These are phyloP conservation scores for Bretziella fagacearum DNA, from an alignment of 2,329 filamentous ascomycete genomes.

Conservation along the genomic window DNA sequence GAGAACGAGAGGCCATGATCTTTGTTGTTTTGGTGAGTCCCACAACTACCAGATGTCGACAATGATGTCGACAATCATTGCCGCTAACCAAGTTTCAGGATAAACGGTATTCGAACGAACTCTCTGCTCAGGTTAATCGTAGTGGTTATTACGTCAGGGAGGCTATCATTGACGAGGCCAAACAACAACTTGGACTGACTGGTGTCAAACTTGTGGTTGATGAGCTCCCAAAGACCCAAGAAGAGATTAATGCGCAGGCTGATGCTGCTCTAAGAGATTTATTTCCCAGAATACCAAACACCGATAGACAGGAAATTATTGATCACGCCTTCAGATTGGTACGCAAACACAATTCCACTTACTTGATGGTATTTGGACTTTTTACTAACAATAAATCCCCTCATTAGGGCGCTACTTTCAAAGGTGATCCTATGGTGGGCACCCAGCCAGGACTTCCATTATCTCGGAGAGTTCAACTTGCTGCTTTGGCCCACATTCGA, in stretches of 20 bases:
- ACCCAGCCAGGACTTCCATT: constrained; percentile 38
- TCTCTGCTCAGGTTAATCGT: constrained; percentile 39
- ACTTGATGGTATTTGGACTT: neutral
- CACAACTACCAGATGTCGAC: neutral
- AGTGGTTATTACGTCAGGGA: constrained; percentile 44
- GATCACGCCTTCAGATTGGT: constrained; percentile 47
- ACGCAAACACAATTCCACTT: constrained; percentile 18
- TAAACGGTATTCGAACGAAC: constrained; percentile 21
- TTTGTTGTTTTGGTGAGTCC: constrained; percentile 46
- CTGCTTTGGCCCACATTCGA: constrained; percentile 48
- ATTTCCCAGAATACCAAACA: constrained; percentile 48
- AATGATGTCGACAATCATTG: neutral
- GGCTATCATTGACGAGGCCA: constrained; percentile 41
- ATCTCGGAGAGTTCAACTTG: constrained; percentile 45
- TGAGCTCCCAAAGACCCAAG: constrained; percentile 41
- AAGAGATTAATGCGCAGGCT: constrained; percentile 44
- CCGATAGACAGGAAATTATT: constrained; percentile 45
- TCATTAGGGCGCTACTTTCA: constrained; percentile 32
- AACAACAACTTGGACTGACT: constrained; percentile 18
- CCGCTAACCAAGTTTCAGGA: constrained; percentile 18
- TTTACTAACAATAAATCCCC: neutral
- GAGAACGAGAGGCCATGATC: constrained; percentile 44
- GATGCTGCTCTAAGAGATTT: constrained; percentile 45
- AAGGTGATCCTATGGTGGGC: constrained; percentile 40
- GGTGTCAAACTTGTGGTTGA: constrained; percentile 26